Evolutionary conservation across 176 grass and related monocot species (phyloP).

Genomic region (Tillandsia leiboldiana): DNA sequence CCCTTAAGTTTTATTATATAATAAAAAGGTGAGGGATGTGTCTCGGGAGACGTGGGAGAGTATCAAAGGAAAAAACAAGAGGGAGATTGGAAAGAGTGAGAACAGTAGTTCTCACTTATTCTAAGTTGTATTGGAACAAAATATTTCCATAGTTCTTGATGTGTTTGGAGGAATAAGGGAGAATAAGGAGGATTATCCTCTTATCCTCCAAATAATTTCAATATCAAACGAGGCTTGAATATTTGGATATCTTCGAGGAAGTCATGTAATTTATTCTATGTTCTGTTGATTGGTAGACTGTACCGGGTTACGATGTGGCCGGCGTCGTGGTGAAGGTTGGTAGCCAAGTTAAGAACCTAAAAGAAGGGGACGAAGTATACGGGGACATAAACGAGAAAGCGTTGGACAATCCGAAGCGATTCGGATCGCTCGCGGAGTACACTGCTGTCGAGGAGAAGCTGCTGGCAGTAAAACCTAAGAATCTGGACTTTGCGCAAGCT

Average conservation of each 20-base stretch:
- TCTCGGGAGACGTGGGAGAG: no score
- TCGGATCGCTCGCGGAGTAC: constrained; percentile 75
- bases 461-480: constrained; percentile 61
- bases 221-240: no score
- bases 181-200: no score
- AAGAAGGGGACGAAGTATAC: constrained; percentile 89
- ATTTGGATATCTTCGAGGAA: neutral
- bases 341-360: constrained; percentile 42
- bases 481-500: constrained; percentile 61
- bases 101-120: no score
- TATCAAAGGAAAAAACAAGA: no score
- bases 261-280: neutral
- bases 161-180: no score
- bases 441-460: constrained; percentile 83
- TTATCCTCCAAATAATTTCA: no score
- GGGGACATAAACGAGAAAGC: constrained; percentile 88
- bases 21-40: no score
- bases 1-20: no score
- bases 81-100: no score
- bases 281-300: constrained; percentile 40
- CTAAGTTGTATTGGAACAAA: no score
- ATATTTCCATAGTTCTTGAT: no score
- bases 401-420: constrained; percentile 70
- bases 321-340: constrained; percentile 80
- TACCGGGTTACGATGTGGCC: constrained; percentile 83